phyloP scores from a whole-genome alignment of 805 yeast species.

The Saturnispora mendoncae region DNA sequence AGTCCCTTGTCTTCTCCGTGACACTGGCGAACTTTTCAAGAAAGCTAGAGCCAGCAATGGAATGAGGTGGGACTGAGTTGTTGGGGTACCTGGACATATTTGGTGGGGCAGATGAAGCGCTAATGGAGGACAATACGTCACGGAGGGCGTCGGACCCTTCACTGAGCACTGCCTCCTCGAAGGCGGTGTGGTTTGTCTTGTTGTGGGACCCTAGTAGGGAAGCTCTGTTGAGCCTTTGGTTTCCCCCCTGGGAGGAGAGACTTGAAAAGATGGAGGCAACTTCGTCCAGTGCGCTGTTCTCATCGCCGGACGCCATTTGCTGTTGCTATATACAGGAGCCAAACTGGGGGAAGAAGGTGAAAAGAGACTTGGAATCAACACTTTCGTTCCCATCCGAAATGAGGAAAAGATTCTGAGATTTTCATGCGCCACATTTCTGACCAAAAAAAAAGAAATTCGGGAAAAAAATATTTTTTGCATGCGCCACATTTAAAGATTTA shows the following conservation, averaged over 20 bases:
- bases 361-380: background rate
- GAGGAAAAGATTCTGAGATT: no score
- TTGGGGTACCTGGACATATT: conserved; percentile 28
- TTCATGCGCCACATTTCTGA: background rate
- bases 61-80: conserved; percentile 16
- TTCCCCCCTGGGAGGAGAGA: conserved; percentile 22
- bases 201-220: conserved; percentile 19
- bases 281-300: conserved; percentile 16
- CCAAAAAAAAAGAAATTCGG: no score
- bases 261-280: conserved; percentile 29
- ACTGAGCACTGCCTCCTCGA: conserved; percentile 23
- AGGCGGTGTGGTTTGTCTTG: conserved; percentile 9
- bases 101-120: conserved; percentile 23
- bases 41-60: conserved; percentile 34
- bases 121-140: conserved; percentile 27
- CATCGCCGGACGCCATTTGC: background rate
- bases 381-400: no score
- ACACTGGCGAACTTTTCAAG: conserved; percentile 56
- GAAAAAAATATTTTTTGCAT: no score
- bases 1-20: conserved; percentile 62
- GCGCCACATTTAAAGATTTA: background rate
- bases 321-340: conserved; percentile 1
- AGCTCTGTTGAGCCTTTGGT: conserved; percentile 12
- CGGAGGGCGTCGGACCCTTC: conserved; percentile 28
- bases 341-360: background rate